Evolutionary conservation across 371 early-diverging fungal genomes (phyloP), one percentile per base, ranked within the genome.

Genomic region (Choanephora cucurbitarum): DNA sequence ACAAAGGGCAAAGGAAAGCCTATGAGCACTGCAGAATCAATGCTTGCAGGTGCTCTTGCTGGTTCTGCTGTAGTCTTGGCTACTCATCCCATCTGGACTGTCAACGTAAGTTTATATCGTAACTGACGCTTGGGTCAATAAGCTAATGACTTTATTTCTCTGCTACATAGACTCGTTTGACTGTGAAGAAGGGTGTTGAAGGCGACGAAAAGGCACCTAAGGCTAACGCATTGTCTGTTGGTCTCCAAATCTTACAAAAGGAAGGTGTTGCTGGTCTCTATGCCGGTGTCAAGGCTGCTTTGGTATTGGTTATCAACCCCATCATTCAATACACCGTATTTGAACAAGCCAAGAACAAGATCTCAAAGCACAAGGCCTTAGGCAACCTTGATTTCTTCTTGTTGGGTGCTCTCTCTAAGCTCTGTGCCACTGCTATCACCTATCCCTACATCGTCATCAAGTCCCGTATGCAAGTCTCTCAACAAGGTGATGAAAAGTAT

Each of bases 81-180:
- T 60, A 97, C 98, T 56, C 94, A 98, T 77, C 98, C 98, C 22
- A 94, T 98, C 63, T 98, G 98, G 98, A 95, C 96, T 49, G 86
- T 98, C 49, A 97, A 98, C 65, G 88, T 90, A 81, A 71, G 80
- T 52, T 17, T 8, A 42, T 23, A 11, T 39, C 13, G 43, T 44
- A 34, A 44, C 24, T 41, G 53, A n/a, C n/a, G n/a, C n/a, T n/a
- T n/a, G n/a, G 32, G 46, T 34, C 39, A 33, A 37, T 13, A 42
- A 3, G 23, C 10, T 19, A 18, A 24, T 28, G 14, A 52, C 21
- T 44, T n/a, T 33, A 21, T 18, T 43, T 14, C 0, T 22, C 42
- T 10, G 49, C 22, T 5, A 39, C 39, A 39, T 72, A 87, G 86
- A 89, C 88, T 18, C 83, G 89, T 58, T 75, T 86, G 51, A 79